Evolutionary conservation across 2,329 filamentous ascomycete species (phyloP).

Genomic region (Torrubiella hemipterigena): DNA sequence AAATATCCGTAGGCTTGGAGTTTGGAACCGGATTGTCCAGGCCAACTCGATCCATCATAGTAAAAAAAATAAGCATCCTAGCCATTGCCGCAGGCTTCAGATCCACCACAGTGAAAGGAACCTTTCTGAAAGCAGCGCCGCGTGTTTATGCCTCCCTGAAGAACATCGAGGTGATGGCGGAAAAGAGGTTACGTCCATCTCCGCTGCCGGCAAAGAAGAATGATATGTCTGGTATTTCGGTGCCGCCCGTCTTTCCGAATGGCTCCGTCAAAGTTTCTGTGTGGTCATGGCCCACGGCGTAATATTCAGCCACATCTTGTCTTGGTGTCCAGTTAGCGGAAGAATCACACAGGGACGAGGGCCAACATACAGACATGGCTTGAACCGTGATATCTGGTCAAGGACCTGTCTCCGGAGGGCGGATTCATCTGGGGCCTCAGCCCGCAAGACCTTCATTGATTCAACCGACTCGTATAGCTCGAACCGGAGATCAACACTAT

Average conservation of each 20-base stretch:
- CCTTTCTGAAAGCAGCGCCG: conserved; percentile 1
- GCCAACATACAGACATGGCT: conserved; percentile 1
- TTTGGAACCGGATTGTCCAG: conserved; percentile 1
- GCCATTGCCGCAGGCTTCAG: conserved; percentile 12
- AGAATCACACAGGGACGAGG: too few relatives aligned
- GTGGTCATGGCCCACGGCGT: not conserved
- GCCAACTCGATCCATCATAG: conserved; percentile 5
- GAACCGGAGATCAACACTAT: not conserved
- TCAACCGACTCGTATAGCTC: conserved; percentile 1
- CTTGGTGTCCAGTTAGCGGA: not conserved
- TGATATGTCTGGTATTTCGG: conserved; percentile 5
- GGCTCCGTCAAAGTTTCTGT: not conserved
- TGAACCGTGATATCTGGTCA: not conserved
- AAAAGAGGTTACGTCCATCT: conserved; percentile 12
- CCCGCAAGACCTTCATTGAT: not conserved
- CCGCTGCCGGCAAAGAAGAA: conserved; percentile 13
- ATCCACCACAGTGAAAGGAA: conserved; percentile 13
- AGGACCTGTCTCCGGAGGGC: not conserved
- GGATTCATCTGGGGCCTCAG: not conserved
- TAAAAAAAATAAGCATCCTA: conserved; percentile 11
- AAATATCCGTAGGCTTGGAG: conserved; percentile 5
- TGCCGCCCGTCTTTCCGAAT: not conserved
- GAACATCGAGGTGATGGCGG: conserved; percentile 6
- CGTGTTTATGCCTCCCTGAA: not conserved
- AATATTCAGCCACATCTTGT: conserved; percentile 1